These are phyloP conservation scores for Dothideomycetes sp. DNA, from an alignment of 2,329 filamentous ascomycete species.

Conservation along the genomic window DNA sequence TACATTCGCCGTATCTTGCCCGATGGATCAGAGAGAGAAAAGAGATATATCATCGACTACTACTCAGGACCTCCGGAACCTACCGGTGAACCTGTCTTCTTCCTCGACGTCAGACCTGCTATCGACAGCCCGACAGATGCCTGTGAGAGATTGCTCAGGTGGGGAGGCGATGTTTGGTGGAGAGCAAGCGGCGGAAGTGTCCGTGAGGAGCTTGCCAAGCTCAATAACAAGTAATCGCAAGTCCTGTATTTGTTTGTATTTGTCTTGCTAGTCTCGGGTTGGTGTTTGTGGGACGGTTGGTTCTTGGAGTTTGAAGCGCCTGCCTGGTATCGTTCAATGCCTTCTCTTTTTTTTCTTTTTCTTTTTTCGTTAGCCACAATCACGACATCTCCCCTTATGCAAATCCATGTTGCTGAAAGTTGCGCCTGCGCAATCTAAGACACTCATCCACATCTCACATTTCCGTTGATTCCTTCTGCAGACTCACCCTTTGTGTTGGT, in stretches of 20 bases:
- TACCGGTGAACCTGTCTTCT: slow-evolving; percentile 88
- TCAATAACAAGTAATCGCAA: slow-evolving; percentile 10
- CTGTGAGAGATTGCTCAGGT: slow-evolving; percentile 73
- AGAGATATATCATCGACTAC: slow-evolving; percentile 95
- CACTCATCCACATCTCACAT: too few species aligned
- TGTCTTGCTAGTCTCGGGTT: background rate
- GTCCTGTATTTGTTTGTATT: background rate
- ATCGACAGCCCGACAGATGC: slow-evolving; percentile 71
- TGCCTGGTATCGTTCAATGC: background rate
- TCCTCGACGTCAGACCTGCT: slow-evolving; percentile 85
- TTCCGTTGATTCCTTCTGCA: too few species aligned
- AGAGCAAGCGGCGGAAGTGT: slow-evolving; percentile 66
- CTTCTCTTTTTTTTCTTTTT: background rate
- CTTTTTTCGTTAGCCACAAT: background rate
- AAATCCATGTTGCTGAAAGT: too few species aligned
- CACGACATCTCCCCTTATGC: background rate
- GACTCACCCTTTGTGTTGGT: too few species aligned
- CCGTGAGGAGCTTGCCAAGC: slow-evolving; percentile 35
- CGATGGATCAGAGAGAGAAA: slow-evolving; percentile 60
- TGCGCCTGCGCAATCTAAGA: too few species aligned
- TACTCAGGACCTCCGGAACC: slow-evolving; percentile 76
- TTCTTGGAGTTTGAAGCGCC: background rate
- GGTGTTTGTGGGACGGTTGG: background rate
- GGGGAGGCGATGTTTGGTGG: slow-evolving; percentile 94
- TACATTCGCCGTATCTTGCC: slow-evolving; percentile 65